Base-by-base conservation (phyloP, 1,284 basidiomycete genomes). In the Ceratobasidium papillatum region DNA sequence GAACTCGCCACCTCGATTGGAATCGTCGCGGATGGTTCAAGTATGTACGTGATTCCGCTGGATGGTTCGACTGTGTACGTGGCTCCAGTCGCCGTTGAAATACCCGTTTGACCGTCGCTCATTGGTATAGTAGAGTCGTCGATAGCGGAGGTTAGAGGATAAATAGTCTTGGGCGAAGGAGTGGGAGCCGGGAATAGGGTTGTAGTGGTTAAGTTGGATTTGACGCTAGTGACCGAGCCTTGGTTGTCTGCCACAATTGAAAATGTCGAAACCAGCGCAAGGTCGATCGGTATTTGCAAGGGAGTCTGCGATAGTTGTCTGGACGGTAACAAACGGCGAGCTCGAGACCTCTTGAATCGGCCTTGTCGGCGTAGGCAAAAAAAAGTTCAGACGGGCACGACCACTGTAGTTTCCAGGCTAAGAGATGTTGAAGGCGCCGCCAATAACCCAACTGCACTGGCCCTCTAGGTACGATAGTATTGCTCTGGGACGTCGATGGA, bases 91-190 rank as follows among this genome's bases (percentile, higher is more conserved):
- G 45, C 51, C 5, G 63, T 9, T 8, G 32, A 11, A 1, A 66
- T 32, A 1, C 45, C 47, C 1, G 51, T 45, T 52, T 52, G 22
- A 22, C 45, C 63, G 1, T 25, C 63, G n/a, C 51, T 52, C 1
- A 47, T 25, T 32, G 63, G 63, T n/a, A 66, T 32, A 17, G 63
- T 66, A 14, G 63, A 66, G 12, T 32, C 63, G n/a, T 66, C 36
- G 45, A 51, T 30, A 3, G 11, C 32, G 25, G 63, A 51, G 5
- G 61, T 63, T 2, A 47, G 11, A 9, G 41, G 25, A 14, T 45
- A 47, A 22, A 25, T 4, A 3, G 11, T 47, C 45, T 47, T 17
- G 45, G 36, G 61, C 12, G 52, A 7, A 56, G 52, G 25, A 14
- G 65, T 56, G 5, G 30, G 30, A 22, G 52, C 8, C 4, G 52